phyloP scores from a whole-genome alignment of 495 filamentous ascomycete species.

The Talaromyces wortmannii region DNA sequence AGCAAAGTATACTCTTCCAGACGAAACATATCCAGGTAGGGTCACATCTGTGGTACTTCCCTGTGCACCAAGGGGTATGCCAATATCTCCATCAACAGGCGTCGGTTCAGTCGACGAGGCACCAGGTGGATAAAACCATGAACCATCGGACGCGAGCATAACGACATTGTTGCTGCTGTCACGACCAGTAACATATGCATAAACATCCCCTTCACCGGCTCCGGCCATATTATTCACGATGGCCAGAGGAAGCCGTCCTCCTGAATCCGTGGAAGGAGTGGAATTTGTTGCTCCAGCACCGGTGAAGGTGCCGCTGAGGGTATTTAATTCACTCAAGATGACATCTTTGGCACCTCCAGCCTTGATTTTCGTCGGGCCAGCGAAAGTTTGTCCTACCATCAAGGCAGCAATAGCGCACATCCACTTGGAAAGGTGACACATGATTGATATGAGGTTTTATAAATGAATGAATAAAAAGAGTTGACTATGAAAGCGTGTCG shows the following conservation, averaged over 20 bases:
- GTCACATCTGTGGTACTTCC: constrained; percentile 26
- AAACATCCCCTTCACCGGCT: constrained; percentile 22
- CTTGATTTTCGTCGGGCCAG: background rate
- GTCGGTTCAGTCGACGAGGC: constrained; percentile 14
- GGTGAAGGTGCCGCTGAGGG: background rate
- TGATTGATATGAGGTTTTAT: background rate
- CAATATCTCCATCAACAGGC: constrained; percentile 17
- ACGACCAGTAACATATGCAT: constrained; percentile 24
- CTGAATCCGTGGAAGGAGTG: background rate
- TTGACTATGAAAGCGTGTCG: background rate
- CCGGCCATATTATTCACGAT: constrained; percentile 29
- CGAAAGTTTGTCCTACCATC: background rate
- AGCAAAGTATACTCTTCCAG: constrained; percentile 31
- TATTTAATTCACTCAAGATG: background rate
- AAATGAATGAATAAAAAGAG: background rate
- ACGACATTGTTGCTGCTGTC: constrained; percentile 13
- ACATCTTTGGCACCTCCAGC: background rate
- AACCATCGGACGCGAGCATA: constrained; percentile 27
- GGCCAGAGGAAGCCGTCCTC: background rate
- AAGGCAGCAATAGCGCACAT: background rate
- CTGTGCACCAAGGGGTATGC: constrained; percentile 15
- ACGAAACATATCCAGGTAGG: constrained; percentile 26
- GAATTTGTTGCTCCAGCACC: background rate
- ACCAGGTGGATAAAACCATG: constrained; percentile 23
- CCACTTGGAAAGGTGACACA: background rate